Evolutionary conservation across 495 filamentous ascomycete species (phyloP).

Genomic region (Mytilinidion resinicola): DNA sequence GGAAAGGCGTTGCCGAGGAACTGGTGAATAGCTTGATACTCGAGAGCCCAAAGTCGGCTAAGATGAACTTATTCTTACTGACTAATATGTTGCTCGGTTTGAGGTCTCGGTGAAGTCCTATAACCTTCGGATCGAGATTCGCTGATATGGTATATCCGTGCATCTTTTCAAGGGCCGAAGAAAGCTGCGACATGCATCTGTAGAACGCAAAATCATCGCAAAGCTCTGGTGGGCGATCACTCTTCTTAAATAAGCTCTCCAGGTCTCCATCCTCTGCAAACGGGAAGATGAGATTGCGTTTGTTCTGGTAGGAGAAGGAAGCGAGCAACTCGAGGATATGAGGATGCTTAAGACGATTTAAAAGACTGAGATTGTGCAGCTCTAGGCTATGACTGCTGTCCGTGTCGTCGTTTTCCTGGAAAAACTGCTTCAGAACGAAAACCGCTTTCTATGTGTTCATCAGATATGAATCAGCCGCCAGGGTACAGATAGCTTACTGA

Average conservation of each 20-base stretch:
- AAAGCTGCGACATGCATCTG: background rate
- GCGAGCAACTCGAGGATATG: slow-evolving; percentile 6
- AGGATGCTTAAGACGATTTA: slow-evolving; percentile 5
- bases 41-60: slow-evolving; percentile 16
- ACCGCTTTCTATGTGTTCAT: too few species aligned
- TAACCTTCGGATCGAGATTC: too few species aligned
- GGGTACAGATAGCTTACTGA: too few species aligned
- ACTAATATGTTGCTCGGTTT: slow-evolving; percentile 24
- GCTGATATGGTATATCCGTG: slow-evolving; percentile 13
- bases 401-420: background rate
- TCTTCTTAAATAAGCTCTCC: background rate
- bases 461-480: background rate
- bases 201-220: background rate
- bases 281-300: slow-evolving; percentile 18
- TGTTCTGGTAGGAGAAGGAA: slow-evolving; percentile 16
- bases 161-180: background rate
- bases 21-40: background rate
- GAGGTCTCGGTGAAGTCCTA: slow-evolving; percentile 27
- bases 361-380: slow-evolving; percentile 2
- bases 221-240: background rate
- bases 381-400: slow-evolving; percentile 1
- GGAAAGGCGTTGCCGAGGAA: slow-evolving; percentile 3
- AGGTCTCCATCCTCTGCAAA: slow-evolving; percentile 5
- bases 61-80: background rate
- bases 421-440: too few species aligned